phyloP scores from a whole-genome alignment of 192 early-diverging fungal species.

The Coemansia sp. region DNA sequence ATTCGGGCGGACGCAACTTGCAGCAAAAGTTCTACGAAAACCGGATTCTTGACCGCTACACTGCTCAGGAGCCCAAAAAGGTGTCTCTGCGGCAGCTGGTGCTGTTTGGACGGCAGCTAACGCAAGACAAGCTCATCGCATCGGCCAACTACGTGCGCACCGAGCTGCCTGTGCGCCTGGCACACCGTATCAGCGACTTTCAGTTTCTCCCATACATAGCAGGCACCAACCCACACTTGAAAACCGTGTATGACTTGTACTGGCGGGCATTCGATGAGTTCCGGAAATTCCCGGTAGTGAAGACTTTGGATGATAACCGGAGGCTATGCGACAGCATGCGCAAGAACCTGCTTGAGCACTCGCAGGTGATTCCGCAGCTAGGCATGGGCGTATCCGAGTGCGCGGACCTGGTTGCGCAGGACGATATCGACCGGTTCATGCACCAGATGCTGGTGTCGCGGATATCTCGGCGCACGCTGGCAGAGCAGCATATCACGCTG shows the following conservation, averaged over 20 bases:
- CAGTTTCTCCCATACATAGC: constrained; percentile 92
- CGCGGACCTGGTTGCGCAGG: constrained; percentile 62
- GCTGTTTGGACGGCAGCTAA: constrained; percentile 85
- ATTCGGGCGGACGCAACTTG: constrained; percentile 26
- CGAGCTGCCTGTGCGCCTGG: constrained; percentile 86
- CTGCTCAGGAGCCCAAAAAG: constrained; percentile 68
- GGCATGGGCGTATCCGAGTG: constrained; percentile 84
- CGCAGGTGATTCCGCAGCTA: constrained; percentile 84
- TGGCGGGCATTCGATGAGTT: constrained; percentile 92
- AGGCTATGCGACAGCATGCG: constrained; percentile 75
- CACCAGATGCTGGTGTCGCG: constrained; percentile 84
- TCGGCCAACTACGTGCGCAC: constrained; percentile 88
- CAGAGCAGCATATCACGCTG: constrained; percentile 89
- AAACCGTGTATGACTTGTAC: constrained; percentile 81
- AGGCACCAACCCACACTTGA: constrained; percentile 88
- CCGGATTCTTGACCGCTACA: constrained; percentile 82
- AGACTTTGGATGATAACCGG: constrained; percentile 78
- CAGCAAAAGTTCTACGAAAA: constrained; percentile 89
- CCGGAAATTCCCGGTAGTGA: constrained; percentile 66
- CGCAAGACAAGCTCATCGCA: constrained; percentile 74
- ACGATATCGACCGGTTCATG: constrained; percentile 81
- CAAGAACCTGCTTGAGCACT: constrained; percentile 71
- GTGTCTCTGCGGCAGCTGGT: constrained; percentile 90
- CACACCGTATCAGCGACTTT: constrained; percentile 90
- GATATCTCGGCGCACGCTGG: constrained; percentile 85